These are phyloP conservation scores for Neodidymelliopsis sp. DNA, from an alignment of 2,329 filamentous ascomycete species.

Conservation along the genomic window DNA sequence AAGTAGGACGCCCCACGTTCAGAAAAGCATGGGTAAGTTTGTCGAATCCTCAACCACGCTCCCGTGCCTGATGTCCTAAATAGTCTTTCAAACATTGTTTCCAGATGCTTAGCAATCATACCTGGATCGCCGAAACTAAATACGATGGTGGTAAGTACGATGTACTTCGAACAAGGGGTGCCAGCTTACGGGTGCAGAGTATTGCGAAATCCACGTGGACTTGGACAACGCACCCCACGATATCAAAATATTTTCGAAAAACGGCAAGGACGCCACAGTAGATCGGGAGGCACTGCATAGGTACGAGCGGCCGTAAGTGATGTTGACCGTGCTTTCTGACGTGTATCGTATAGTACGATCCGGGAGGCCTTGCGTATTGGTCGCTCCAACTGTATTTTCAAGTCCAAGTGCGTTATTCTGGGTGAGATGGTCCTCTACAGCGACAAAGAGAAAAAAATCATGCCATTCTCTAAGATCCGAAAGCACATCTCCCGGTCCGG, in stretches of 20 bases:
- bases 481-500: constrained; percentile 81
- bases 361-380: constrained; percentile 70
- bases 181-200: constrained; percentile 61
- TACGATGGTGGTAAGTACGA: constrained; percentile 67
- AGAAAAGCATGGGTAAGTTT: constrained; percentile 49
- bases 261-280: constrained; percentile 83
- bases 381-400: constrained; percentile 64
- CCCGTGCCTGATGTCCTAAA: constrained; percentile 11
- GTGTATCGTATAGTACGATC: constrained; percentile 58
- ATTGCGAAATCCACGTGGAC: constrained; percentile 84
- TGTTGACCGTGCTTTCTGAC: background rate
- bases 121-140: constrained; percentile 80
- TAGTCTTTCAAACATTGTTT: constrained; percentile 73
- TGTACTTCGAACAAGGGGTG: background rate
- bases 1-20: constrained; percentile 56
- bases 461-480: constrained; percentile 82
- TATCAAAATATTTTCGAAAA: constrained; percentile 89
- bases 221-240: constrained; percentile 61
- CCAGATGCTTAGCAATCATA: constrained; percentile 65
- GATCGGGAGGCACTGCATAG: constrained; percentile 69
- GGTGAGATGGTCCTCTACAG: constrained; percentile 84
- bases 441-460: constrained; percentile 68
- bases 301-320: background rate
- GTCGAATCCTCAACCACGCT: background rate
- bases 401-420: constrained; percentile 76